phyloP scores from a whole-genome alignment of 345 rosid genomes.

The Eucalyptus viminalis region DNA sequence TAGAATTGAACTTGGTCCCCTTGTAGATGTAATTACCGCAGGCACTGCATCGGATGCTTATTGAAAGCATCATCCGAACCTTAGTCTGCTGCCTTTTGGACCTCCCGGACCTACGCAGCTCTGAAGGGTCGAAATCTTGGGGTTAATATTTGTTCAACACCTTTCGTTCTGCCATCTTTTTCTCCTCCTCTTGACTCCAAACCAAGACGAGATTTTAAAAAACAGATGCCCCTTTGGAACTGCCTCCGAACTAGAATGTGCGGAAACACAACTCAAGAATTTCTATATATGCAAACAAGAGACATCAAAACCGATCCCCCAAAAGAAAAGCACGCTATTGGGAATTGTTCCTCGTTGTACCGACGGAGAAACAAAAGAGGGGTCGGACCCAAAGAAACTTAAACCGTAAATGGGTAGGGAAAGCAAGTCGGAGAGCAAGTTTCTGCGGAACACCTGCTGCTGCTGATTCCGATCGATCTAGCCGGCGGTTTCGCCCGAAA shows the following conservation, averaged over 20 bases:
- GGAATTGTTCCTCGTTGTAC: background rate
- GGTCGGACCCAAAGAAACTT: too few species aligned
- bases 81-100: constrained; percentile 79
- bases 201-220: too few species aligned
- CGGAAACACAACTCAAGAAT: background rate
- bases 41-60: constrained; percentile 82
- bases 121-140: constrained; percentile 78
- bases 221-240: too few species aligned
- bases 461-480: too few species aligned
- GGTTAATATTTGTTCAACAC: constrained; percentile 62
- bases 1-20: constrained; percentile 83
- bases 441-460: too few species aligned
- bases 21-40: constrained; percentile 85
- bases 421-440: too few species aligned
- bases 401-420: too few species aligned
- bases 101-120: constrained; percentile 55
- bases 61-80: constrained; percentile 90
- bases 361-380: background rate
- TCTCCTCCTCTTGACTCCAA: too few species aligned
- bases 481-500: too few species aligned
- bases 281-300: background rate
- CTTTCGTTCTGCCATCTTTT: too few species aligned
- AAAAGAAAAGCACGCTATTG: background rate
- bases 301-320: background rate
- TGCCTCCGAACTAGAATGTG: background rate